Evolutionary conservation across 2,329 filamentous ascomycete species (phyloP).

Genomic region (Calonectria montana): DNA sequence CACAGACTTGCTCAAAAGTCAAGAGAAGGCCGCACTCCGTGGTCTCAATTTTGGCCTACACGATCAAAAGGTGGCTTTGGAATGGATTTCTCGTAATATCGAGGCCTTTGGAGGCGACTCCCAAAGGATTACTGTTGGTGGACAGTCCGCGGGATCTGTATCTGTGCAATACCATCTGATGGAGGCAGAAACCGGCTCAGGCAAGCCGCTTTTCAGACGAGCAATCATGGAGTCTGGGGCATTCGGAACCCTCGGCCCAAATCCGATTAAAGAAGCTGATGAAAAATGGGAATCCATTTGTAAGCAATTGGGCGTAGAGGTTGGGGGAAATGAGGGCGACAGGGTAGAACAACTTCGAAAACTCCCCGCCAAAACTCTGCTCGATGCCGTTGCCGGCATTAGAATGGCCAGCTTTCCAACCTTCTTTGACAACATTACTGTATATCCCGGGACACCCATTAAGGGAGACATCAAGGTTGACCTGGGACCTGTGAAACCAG

Average conservation of each 20-base stretch:
- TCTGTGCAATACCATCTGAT: not conserved
- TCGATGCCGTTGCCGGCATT: not conserved
- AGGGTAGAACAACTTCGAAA: not conserved
- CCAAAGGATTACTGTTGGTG: not conserved
- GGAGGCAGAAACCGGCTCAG: not conserved
- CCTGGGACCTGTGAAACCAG: not conserved
- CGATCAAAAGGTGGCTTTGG: constrained; percentile 6
- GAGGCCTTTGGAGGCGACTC: constrained; percentile 6
- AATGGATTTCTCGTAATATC: constrained; percentile 8
- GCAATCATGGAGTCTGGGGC: constrained; percentile 5
- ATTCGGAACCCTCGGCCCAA: not conserved
- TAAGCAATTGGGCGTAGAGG: not conserved
- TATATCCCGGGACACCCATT: not conserved
- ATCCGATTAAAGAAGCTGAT: not conserved
- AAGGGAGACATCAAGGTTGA: not conserved
- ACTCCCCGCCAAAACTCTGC: not conserved
- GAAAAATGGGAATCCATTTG: not conserved
- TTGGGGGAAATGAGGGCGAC: not conserved
- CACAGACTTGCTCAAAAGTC: not conserved
- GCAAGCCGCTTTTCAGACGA: not conserved
- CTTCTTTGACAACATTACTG: not conserved
- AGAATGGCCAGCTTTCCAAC: not conserved
- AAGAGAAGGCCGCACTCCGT: not conserved
- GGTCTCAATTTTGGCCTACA: constrained; percentile 11
- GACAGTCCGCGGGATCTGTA: not conserved